phyloP scores from a whole-genome alignment of 306 rosid species.

The Inga laurina region DNA sequence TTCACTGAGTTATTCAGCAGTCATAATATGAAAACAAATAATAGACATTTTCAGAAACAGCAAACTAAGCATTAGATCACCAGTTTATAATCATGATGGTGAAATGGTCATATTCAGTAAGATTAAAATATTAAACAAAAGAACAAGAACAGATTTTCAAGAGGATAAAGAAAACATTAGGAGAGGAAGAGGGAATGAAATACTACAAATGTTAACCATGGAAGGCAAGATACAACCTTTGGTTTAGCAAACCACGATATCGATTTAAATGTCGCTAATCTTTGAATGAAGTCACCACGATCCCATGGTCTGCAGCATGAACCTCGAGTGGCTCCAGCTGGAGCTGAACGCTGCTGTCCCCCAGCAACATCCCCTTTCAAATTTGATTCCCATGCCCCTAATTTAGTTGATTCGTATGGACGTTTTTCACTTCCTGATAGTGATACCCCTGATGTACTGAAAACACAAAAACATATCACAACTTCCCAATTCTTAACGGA shows the following conservation, averaged over 20 bases:
- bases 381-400: slow-evolving; percentile 51
- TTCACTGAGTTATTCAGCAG: background rate
- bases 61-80: background rate
- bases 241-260: slow-evolving; percentile 98
- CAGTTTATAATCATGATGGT: background rate
- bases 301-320: slow-evolving; percentile 89
- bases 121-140: background rate
- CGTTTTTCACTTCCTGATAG: slow-evolving; percentile 56
- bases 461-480: slow-evolving; percentile 15
- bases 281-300: slow-evolving; percentile 78
- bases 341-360: slow-evolving; percentile 40
- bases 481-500: slow-evolving; percentile 1
- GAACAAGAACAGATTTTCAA: background rate
- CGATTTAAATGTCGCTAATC: slow-evolving; percentile 88
- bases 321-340: slow-evolving; percentile 31
- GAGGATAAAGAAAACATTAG: background rate
- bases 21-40: background rate
- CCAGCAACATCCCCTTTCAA: slow-evolving; percentile 44
- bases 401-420: slow-evolving; percentile 51
- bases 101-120: background rate
- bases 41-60: background rate
- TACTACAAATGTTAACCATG: background rate
- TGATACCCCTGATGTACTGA: slow-evolving; percentile 39
- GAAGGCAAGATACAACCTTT: slow-evolving; percentile 49
- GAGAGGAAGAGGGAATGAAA: background rate